Evolutionary conservation across 176 grass and related monocot species (phyloP), one percentile per base, ranked within the genome.

Genomic region (Avena sativa): DNA sequence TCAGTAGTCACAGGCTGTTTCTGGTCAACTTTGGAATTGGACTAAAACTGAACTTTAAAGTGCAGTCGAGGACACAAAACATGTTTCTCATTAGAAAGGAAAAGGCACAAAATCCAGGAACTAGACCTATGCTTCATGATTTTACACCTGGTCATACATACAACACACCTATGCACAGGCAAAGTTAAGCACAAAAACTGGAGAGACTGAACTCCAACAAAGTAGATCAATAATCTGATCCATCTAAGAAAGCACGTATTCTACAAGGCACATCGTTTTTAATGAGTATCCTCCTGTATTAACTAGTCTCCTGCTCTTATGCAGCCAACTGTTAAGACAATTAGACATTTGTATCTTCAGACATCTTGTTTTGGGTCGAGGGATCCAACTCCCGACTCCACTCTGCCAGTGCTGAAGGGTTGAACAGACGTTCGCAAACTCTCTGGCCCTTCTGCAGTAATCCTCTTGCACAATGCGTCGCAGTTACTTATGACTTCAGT

Each of bases 401-500:
- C 65, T 65, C 34, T 83, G 8, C 32, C 50, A 44, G 46, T 7
- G 49, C 83, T 78, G 60, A 96, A 96, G 51, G 87, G 86, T 68
- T 88, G 53, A 55, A 90, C 53, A 1, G 92, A 90, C 30, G 78
- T 82, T 43, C 80, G 75, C 20, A 99, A 68, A 60, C 80, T 79
- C 73, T 94, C 90, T 40, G 90, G 89, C 50, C 90, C 97, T 91
- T 90, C 87, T 63, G 80, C 85, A 78, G 60, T 48, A 60, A 99
- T 94, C 79, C 92, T 96, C 78, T 93, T 96, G 83, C 92, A 96
- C 72, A 94, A 38, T 63, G 97, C 89, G 70, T 99, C 91, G 1
- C 92, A 99, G 68, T 99, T 94, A 75, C 93, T 96, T 69, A 99
- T 86, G 13, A 96, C 91, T 86, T 96, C 94, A 75, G 94, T 96